Evolutionary conservation across 2,329 filamentous ascomycete species (phyloP).

Genomic region (Niveomyces coronatus): DNA sequence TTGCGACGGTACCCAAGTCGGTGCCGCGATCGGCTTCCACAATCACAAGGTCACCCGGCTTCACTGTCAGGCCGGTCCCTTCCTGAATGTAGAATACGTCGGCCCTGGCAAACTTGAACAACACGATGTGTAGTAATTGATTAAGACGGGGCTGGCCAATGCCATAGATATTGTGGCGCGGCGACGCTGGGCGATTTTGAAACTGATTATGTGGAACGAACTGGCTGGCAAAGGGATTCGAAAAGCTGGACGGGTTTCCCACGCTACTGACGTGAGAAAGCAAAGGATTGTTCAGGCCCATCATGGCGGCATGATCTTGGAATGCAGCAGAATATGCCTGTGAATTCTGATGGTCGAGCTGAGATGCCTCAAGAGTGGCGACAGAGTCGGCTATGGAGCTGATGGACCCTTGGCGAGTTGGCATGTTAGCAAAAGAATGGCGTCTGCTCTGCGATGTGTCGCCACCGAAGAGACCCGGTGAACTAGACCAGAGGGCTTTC

Average conservation of each 20-base stretch:
- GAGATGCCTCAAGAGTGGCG: constrained; percentile 34
- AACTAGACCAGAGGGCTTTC: constrained; percentile 61
- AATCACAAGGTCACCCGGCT: constrained; percentile 87
- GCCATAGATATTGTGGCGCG: constrained; percentile 51
- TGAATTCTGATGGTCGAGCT: constrained; percentile 31
- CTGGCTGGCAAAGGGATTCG: constrained; percentile 34
- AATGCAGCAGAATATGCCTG: constrained; percentile 34
- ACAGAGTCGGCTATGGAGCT: constrained; percentile 46
- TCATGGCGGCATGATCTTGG: constrained; percentile 24
- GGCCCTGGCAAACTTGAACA: constrained; percentile 92
- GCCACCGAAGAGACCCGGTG: constrained; percentile 53
- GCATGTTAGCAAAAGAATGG: constrained; percentile 68
- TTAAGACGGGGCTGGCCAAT: constrained; percentile 52
- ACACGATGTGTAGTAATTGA: constrained; percentile 74
- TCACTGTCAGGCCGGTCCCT: constrained; percentile 83
- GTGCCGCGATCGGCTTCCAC: constrained; percentile 95
- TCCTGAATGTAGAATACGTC: constrained; percentile 97
- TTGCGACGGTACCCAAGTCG: constrained; percentile 85
- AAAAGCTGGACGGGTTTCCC: constrained; percentile 17
- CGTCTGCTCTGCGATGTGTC: constrained; percentile 65
- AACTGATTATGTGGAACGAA: constrained; percentile 37
- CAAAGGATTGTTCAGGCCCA: constrained; percentile 12
- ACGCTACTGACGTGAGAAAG: constrained; percentile 1
- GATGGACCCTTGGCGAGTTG: constrained; percentile 53
- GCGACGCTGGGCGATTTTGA: constrained; percentile 44